phyloP scores from a whole-genome alignment of 78 protist species.

The Dictyostelium brefeldianum region DNA sequence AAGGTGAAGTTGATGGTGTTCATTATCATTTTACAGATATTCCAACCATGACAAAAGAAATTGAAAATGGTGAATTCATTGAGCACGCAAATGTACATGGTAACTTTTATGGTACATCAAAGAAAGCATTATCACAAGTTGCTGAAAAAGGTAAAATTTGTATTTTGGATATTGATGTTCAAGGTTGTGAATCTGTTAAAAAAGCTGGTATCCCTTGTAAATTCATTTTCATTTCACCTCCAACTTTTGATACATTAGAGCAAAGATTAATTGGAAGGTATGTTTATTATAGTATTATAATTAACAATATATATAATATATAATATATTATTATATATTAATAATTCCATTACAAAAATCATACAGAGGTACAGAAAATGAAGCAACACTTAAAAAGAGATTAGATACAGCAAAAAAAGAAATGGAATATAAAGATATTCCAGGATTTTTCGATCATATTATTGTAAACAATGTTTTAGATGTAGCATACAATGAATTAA shows the following conservation, averaged over 20 bases:
- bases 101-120: constrained; percentile 85
- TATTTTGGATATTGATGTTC: constrained; percentile 94
- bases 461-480: constrained; percentile 91
- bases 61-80: constrained; percentile 53
- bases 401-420: constrained; percentile 87
- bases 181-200: constrained; percentile 92
- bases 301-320: not conserved
- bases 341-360: not conserved
- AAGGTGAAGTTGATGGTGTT: constrained; percentile 74
- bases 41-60: constrained; percentile 59
- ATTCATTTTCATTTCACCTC: constrained; percentile 90
- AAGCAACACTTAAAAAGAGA: constrained; percentile 88
- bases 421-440: constrained; percentile 72
- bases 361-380: constrained; percentile 90
- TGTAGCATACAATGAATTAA: constrained; percentile 82
- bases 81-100: constrained; percentile 86
- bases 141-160: constrained; percentile 82
- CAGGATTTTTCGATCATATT: constrained; percentile 77
- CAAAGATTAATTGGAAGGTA: constrained; percentile 80
- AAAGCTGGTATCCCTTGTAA: constrained; percentile 49
- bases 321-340: not conserved
- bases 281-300: constrained; percentile 27
- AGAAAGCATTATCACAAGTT: constrained; percentile 69
- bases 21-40: constrained; percentile 65
- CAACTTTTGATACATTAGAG: constrained; percentile 87